Evolutionary conservation across 2,329 filamentous ascomycete genomes (phyloP).

Genomic region (Myotisia sp.): DNA sequence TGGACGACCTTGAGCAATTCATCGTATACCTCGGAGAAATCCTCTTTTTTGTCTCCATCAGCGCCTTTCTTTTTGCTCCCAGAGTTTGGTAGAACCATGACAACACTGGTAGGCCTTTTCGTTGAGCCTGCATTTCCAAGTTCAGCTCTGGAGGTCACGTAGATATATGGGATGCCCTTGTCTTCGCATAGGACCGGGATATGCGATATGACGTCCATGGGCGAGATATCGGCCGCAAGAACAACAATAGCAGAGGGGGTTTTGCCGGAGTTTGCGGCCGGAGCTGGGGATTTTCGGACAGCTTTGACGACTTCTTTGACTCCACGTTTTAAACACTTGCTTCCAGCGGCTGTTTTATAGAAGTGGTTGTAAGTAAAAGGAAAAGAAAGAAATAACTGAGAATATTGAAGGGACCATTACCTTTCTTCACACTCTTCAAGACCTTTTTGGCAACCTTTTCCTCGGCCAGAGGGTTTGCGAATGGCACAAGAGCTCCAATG

Average conservation of each 20-base stretch:
- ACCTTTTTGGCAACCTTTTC: slow-evolving; percentile 39
- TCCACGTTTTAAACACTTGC: slow-evolving; percentile 89
- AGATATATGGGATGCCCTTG: slow-evolving; percentile 93
- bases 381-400: slow-evolving; percentile 4
- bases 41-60: slow-evolving; percentile 32
- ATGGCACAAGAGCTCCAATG: slow-evolving; percentile 35
- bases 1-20: slow-evolving; percentile 45
- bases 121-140: slow-evolving; percentile 86
- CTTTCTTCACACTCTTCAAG: slow-evolving; percentile 39
- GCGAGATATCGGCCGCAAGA: slow-evolving; percentile 92
- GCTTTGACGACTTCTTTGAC: slow-evolving; percentile 99
- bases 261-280: slow-evolving; percentile 48
- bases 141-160: slow-evolving; percentile 81
- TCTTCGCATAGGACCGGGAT: slow-evolving; percentile 96
- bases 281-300: slow-evolving; percentile 73
- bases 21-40: slow-evolving; percentile 40
- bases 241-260: slow-evolving; percentile 62
- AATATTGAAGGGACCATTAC: slow-evolving; percentile 18
- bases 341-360: slow-evolving; percentile 60
- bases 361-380: slow-evolving; percentile 12
- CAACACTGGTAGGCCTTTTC: slow-evolving; percentile 90
- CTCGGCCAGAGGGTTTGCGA: slow-evolving; percentile 37
- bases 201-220: slow-evolving; percentile 97
- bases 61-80: slow-evolving; percentile 38
- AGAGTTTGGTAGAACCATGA: slow-evolving; percentile 55